phyloP scores from a whole-genome alignment of 306 rosid genomes.

The Rosa lucieae region DNA sequence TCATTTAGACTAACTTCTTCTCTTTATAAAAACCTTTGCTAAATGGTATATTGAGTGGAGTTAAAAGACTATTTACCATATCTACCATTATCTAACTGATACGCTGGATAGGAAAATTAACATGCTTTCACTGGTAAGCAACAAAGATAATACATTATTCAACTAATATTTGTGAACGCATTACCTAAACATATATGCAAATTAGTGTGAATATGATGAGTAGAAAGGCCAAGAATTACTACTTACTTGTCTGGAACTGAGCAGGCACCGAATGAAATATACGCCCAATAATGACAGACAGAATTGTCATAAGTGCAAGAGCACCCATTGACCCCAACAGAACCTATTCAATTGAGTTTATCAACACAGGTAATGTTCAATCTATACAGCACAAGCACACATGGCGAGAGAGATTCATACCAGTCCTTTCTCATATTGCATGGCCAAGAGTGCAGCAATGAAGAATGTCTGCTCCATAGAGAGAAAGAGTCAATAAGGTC shows the following conservation, averaged over 20 bases:
- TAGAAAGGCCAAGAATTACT: slow-evolving; percentile 20
- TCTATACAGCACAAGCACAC: not conserved
- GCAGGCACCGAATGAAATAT: slow-evolving; percentile 95
- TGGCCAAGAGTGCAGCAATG: slow-evolving; percentile 97
- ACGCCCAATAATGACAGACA: slow-evolving; percentile 85
- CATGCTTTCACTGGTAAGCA: not conserved
- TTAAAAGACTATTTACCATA: not conserved
- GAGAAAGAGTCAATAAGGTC: slow-evolving; percentile 14
- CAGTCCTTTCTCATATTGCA: slow-evolving; percentile 93
- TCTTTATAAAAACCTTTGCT: not conserved
- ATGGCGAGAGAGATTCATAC: slow-evolving; percentile 37
- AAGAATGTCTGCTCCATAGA: slow-evolving; percentile 82
- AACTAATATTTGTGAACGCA: not conserved
- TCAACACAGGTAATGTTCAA: slow-evolving; percentile 6
- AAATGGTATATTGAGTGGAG: not conserved
- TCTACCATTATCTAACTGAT: not conserved
- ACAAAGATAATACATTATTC: not conserved
- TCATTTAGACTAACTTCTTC: not conserved
- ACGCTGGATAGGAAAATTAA: not conserved
- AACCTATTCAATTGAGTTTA: slow-evolving; percentile 57
- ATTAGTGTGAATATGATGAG: slow-evolving; percentile 5
- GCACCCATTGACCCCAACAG: slow-evolving; percentile 89
- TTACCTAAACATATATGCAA: slow-evolving; percentile 15
- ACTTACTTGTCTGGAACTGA: slow-evolving; percentile 97
- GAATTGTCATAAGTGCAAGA: slow-evolving; percentile 80